phyloP scores from a whole-genome alignment of 1,284 basidiomycete species.

The Heterobasidion annosum region DNA sequence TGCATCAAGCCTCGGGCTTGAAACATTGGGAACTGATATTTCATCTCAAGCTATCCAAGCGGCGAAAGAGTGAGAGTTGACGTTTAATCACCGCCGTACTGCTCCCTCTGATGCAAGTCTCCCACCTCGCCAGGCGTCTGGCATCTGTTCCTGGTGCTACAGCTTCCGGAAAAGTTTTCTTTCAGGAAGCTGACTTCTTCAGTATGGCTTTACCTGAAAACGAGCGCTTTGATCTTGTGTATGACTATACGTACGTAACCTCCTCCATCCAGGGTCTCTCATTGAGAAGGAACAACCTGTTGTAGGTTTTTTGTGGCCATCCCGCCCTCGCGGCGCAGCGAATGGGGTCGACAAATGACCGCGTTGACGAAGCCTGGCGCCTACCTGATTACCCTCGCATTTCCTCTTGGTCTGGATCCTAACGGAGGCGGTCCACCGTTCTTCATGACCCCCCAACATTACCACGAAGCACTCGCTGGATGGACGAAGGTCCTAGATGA shows the following conservation, averaged over 20 bases:
- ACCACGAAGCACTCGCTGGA: constrained; percentile 39
- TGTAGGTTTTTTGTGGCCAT: constrained; percentile 66
- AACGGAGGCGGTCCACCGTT: constrained; percentile 49
- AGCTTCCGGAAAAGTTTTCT: constrained; percentile 18
- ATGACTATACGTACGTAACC: constrained; percentile 56
- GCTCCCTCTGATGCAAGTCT: too few species aligned
- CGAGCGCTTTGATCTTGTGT: constrained; percentile 45
- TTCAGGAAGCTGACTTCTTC: constrained; percentile 49
- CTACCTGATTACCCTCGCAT: constrained; percentile 49
- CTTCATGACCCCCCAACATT: constrained; percentile 49
- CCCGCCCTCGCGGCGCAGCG: constrained; percentile 38
- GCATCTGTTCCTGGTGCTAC: not conserved
- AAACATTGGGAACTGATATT: not conserved
- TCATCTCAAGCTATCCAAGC: not conserved
- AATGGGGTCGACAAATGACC: constrained; percentile 54
- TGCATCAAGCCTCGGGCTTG: not conserved
- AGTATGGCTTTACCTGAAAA: constrained; percentile 25
- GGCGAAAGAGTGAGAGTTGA: not conserved
- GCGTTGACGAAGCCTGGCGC: constrained; percentile 30
- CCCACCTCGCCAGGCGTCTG: not conserved
- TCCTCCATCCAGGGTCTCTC: not conserved
- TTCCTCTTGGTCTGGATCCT: constrained; percentile 41
- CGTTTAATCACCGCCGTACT: not conserved
- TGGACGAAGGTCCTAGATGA: constrained; percentile 50
- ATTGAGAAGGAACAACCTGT: not conserved